phyloP scores from a whole-genome alignment of 371 early-diverging fungal species.

The Mortierella sp. region DNA sequence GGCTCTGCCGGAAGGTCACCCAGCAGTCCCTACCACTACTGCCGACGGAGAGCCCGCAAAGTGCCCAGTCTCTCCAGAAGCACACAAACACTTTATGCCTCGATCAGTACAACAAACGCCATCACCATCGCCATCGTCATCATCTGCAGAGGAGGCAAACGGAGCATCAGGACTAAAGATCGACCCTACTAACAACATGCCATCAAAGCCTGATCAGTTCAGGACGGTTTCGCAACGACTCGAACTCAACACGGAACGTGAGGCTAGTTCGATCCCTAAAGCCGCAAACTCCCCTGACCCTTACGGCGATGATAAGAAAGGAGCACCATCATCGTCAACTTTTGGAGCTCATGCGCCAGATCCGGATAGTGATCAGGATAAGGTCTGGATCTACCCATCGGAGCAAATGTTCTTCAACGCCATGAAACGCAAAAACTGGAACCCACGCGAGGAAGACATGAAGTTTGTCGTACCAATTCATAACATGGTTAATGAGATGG shows the following conservation, averaged over 20 bases:
- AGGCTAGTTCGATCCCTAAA: constrained; percentile 81
- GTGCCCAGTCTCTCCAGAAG: constrained; percentile 53
- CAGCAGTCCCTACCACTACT: constrained; percentile 28
- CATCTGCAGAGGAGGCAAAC: constrained; percentile 53
- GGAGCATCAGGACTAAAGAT: constrained; percentile 53
- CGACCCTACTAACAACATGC: constrained; percentile 84
- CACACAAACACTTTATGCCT: constrained; percentile 50
- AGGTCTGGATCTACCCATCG: constrained; percentile 95
- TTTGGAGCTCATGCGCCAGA: constrained; percentile 36
- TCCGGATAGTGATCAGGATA: constrained; percentile 60
- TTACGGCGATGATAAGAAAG: constrained; percentile 58
- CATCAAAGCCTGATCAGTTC: constrained; percentile 71
- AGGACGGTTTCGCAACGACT: constrained; percentile 68
- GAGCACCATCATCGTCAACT: constrained; percentile 2
- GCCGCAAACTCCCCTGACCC: constrained; percentile 36
- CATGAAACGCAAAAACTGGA: constrained; percentile 91
- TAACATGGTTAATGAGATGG: constrained; percentile 93
- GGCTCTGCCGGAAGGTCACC: constrained; percentile 48
- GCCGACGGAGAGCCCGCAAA: constrained; percentile 38
- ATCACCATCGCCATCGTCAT: constrained; percentile 12
- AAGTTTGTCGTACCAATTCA: constrained; percentile 86
- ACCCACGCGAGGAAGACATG: constrained; percentile 80
- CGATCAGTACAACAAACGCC: constrained; percentile 13
- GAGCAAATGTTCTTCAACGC: constrained; percentile 96
- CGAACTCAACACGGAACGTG: constrained; percentile 71